A percentile compares a stretch with the other conserved stretches of the same genome.
Evolutionary conservation across 148 eudicot species (phyloP).

Genomic region (Rhododendron molle): DNA sequence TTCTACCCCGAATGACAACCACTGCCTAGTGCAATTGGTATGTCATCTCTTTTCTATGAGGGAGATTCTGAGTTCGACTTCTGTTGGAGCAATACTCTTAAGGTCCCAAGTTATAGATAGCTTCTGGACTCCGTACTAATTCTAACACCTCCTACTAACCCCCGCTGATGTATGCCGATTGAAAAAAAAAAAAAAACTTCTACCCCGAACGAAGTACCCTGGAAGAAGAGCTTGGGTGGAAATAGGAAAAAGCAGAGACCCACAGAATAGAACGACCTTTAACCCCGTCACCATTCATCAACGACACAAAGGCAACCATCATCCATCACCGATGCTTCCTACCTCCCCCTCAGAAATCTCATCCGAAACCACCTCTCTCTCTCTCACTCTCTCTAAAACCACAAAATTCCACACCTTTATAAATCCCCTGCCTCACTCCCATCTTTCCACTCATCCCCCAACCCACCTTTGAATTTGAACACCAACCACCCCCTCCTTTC

Average conservation of each 20-base stretch:
- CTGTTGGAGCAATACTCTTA: too few species aligned
- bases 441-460: slow-evolving; percentile 10
- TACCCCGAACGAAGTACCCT: background rate
- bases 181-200: too few species aligned
- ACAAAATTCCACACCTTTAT: background rate
- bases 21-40: too few species aligned
- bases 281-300: too few species aligned
- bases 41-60: too few species aligned
- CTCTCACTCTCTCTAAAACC: background rate
- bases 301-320: background rate
- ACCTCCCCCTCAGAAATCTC: background rate
- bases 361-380: background rate
- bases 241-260: background rate
- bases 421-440: slow-evolving; percentile 6
- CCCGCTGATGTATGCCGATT: too few species aligned
- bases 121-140: too few species aligned
- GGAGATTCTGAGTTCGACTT: too few species aligned
- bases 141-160: too few species aligned
- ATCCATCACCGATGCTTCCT: slow-evolving; percentile 11
- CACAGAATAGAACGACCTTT: too few species aligned
- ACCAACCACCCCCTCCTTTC: background rate
- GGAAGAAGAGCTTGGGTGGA: slow-evolving; percentile 5
- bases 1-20: too few species aligned
- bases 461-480: slow-evolving; percentile 9
- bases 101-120: too few species aligned